Base-by-base conservation (phyloP, 768 basidiomycete species). In the Lyophyllum shimeji region DNA sequence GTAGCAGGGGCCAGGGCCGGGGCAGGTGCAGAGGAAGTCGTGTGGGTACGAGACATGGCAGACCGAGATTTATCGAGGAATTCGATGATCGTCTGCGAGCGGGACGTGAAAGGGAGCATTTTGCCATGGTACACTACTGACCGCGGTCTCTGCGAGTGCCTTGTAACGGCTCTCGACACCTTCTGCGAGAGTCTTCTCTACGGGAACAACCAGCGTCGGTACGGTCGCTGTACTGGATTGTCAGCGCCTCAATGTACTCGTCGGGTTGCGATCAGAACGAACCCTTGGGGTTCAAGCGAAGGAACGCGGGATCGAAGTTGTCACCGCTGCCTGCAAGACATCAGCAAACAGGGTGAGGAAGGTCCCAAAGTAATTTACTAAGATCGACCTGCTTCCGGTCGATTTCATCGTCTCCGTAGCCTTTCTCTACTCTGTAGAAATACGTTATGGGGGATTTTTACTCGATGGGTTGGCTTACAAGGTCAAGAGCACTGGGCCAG, bases 51-150 rank as follows among this genome's bases (percentile, higher is more conserved):
- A 8, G 89, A 90, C 53, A 77, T 71, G 13, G 81, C 70, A 1
- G 85, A 90, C 45, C 93, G 84, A 13, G 92, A 91, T 67, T 86
- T 87, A 73, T 94, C 93, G 44, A 95, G 76, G 67, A 94, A 91
- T 54, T 88, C 84, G 49, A 89, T 77, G 59, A 93, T 87, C 25
- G 80, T 74, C 92, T 94, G 59, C 37, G 43, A 61, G 7, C 12
- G 37, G 27, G 39, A 31, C 39, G 25, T 50, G 34, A 65, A 56
- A 57, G 46, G 43, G 46, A 7, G 24, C 37, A 46, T 25, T 33
- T 24, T 27, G 42, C 33, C 42, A 25, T 47, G 43, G n/a, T 2
- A 54, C 40, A 33, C n/a, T 12, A 34, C 21, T 46, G 12, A 88
- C 93, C 75, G 87, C 86, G 13, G 84, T 81, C 60, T 92, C 89